phyloP scores from a whole-genome alignment of 495 filamentous ascomycete genomes.

The Daldinia concentrica region DNA sequence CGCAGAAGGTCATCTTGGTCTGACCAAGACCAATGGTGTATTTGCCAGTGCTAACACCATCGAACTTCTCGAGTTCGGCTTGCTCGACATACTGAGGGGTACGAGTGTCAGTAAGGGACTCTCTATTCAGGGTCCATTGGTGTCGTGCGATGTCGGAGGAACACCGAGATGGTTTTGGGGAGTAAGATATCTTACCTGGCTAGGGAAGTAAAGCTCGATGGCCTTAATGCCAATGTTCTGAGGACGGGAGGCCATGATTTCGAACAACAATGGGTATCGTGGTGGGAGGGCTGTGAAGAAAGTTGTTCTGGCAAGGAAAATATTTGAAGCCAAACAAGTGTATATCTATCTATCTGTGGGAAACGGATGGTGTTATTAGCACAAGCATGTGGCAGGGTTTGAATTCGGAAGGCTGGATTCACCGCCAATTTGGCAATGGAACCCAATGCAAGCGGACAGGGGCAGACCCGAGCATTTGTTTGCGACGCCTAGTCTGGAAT shows the following conservation, averaged over 20 bases:
- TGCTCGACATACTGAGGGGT: conserved; percentile 89
- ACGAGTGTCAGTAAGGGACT: conserved; percentile 38
- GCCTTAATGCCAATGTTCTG: conserved; percentile 99
- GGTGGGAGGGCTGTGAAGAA: conserved; percentile 31
- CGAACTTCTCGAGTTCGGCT: conserved; percentile 94
- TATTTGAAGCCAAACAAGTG: conserved; percentile 25
- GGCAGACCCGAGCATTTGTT: conserved; percentile 19
- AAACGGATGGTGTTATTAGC: conserved; percentile 35
- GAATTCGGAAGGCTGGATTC: conserved; percentile 26
- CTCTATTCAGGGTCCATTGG: conserved; percentile 9
- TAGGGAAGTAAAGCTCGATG: conserved; percentile 99
- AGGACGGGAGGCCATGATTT: conserved; percentile 84
- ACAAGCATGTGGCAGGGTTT: conserved; percentile 30
- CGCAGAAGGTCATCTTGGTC: conserved; percentile 99
- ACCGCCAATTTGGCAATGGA: conserved; percentile 44
- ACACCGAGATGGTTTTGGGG: background rate
- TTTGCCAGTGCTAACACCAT: conserved; percentile 92
- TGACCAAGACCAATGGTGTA: conserved; percentile 99
- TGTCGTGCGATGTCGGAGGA: conserved; percentile 16
- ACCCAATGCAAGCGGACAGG: conserved; percentile 33
- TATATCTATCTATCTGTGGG: conserved; percentile 26
- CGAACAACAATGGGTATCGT: conserved; percentile 4
- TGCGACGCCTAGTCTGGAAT: conserved; percentile 29
- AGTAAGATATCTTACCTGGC: conserved; percentile 72
- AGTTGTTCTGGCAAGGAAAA: conserved; percentile 37